Evolutionary conservation across 495 filamentous ascomycete genomes (phyloP).

Genomic region (Penicillium nucicola): DNA sequence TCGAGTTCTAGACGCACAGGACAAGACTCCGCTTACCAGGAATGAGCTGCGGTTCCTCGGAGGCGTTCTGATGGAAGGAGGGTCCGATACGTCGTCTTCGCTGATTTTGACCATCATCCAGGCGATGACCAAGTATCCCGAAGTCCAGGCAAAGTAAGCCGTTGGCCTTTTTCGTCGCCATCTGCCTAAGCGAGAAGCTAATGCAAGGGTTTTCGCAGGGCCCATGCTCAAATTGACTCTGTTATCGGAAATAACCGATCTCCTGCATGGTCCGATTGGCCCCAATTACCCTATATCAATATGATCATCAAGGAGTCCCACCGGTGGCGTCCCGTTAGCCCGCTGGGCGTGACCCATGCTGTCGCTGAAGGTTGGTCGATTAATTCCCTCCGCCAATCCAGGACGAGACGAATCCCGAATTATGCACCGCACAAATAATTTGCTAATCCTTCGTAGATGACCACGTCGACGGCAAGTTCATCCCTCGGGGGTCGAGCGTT

Average conservation of each 20-base stretch:
- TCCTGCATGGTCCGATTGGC: conserved; percentile 29
- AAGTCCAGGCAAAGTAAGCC: not conserved
- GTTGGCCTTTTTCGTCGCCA: no score
- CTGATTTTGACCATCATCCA: conserved; percentile 8
- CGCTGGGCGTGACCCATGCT: not conserved
- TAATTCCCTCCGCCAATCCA: no score
- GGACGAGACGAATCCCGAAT: no score
- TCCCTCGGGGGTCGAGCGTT: conserved; percentile 31
- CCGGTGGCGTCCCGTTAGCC: conserved; percentile 30
- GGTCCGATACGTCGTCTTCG: conserved; percentile 39
- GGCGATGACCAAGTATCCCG: not conserved
- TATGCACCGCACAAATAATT: not conserved
- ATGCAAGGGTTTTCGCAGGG: not conserved
- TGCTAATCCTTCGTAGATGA: conserved; percentile 15
- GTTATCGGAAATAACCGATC: conserved; percentile 22
- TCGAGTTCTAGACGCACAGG: conserved; percentile 26
- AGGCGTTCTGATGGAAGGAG: conserved; percentile 40
- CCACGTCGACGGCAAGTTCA: conserved; percentile 22
- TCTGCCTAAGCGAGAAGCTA: no score
- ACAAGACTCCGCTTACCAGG: not conserved
- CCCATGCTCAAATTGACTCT: conserved; percentile 21
- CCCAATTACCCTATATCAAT: conserved; percentile 36
- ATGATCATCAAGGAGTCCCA: conserved; percentile 34
- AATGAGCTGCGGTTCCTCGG: conserved; percentile 23
- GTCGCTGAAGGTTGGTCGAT: conserved; percentile 1